Evolutionary conservation across 495 filamentous ascomycete species (phyloP).

Genomic region (Bathelium albidoporum): DNA sequence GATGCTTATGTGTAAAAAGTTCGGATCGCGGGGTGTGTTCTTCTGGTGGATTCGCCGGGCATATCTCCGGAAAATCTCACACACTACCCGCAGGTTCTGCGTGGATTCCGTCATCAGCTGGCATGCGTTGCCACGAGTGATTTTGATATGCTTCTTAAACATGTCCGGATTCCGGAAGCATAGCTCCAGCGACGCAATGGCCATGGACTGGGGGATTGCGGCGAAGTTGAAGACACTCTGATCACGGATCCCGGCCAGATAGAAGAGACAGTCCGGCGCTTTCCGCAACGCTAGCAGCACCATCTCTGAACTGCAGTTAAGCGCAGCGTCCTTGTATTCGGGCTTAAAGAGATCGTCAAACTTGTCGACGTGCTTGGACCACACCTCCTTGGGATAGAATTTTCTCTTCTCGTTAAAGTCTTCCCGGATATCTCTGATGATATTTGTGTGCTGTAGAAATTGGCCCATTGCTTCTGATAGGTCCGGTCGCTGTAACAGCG

Average conservation of each 20-base stretch:
- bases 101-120: conserved; percentile 83
- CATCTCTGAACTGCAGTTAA: conserved; percentile 92
- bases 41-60: conserved; percentile 79
- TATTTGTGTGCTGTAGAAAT: conserved; percentile 96
- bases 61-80: conserved; percentile 67
- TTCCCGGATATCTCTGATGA: conserved; percentile 89
- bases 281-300: conserved; percentile 78
- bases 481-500: conserved; percentile 62
- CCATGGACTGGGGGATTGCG: conserved; percentile 97
- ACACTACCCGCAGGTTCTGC: conserved; percentile 72
- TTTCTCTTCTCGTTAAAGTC: conserved; percentile 69
- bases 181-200: conserved; percentile 84
- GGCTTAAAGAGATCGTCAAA: conserved; percentile 85
- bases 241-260: conserved; percentile 90
- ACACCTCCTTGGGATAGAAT: conserved; percentile 93
- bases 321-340: conserved; percentile 64
- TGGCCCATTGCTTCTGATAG: conserved; percentile 94
- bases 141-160: conserved; percentile 85
- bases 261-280: conserved; percentile 88
- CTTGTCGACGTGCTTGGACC: conserved; percentile 82
- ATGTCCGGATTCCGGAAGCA: conserved; percentile 88
- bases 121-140: conserved; percentile 91
- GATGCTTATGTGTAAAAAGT: conserved; percentile 85
- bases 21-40: conserved; percentile 88
- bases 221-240: conserved; percentile 99